A percentile compares a stretch with the other conserved stretches of the same genome.
These are phyloP conservation scores for Solanum chmielewskii DNA, from an alignment of 257 asterid species.

Conservation along the genomic window DNA sequence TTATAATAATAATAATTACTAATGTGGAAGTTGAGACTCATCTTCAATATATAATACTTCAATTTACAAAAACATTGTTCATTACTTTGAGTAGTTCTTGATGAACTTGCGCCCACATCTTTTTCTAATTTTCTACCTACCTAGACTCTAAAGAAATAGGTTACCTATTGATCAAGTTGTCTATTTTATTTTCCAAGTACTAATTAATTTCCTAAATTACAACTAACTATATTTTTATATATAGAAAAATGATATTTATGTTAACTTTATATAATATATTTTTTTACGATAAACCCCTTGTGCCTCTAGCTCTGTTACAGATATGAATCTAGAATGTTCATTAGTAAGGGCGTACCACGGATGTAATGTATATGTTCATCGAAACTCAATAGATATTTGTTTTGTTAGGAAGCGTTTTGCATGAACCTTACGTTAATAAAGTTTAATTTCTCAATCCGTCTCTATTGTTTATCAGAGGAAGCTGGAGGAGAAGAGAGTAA, in stretches of 20 bases:
- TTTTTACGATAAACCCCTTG: neutral
- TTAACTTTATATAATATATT: neutral
- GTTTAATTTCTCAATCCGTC: neutral
- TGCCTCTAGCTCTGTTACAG: neutral
- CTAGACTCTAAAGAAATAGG: neutral
- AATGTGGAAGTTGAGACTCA: no score
- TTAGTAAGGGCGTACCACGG: neutral
- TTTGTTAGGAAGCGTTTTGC: neutral
- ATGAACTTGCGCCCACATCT: neutral
- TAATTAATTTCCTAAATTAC: neutral
- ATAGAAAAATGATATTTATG: no score
- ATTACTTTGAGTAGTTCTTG: neutral
- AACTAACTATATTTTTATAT: neutral
- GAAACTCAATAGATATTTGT: neutral
- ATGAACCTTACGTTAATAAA: neutral
- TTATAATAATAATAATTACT: no score
- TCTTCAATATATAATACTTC: no score
- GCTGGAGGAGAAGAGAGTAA: slow-evolving; percentile 82
- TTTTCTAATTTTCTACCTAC: neutral
- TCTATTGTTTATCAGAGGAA: slow-evolving; percentile 41
- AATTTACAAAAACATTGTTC: no score
- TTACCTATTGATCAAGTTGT: neutral
- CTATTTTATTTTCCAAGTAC: neutral
- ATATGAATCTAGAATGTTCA: neutral
- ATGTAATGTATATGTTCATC: neutral